Evolutionary conservation across 1,284 basidiomycete species (phyloP).

Genomic region (Neonothopanus nambi): DNA sequence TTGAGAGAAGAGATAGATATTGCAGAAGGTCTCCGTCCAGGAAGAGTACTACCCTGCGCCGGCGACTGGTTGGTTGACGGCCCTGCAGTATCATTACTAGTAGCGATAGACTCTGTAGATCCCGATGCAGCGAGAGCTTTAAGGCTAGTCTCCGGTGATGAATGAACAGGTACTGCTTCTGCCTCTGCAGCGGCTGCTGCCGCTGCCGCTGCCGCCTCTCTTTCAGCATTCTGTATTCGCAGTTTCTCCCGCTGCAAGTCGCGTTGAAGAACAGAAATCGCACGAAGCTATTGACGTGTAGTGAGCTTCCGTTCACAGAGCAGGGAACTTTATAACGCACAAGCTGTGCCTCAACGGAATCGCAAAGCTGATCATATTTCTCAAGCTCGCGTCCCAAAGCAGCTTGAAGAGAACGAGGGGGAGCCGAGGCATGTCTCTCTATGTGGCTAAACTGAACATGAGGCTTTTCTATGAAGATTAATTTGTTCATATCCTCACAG

Average conservation of each 20-base stretch:
- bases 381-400: slow-evolving; percentile 71
- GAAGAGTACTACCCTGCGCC: slow-evolving; percentile 22
- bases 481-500: slow-evolving; percentile 44
- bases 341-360: slow-evolving; percentile 68
- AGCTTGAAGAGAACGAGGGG: slow-evolving; percentile 61
- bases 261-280: slow-evolving; percentile 68
- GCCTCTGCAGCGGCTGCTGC: slow-evolving; percentile 21
- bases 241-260: slow-evolving; percentile 63
- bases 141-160: slow-evolving; percentile 13
- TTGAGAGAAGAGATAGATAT: slow-evolving; percentile 78
- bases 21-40: slow-evolving; percentile 62
- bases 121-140: slow-evolving; percentile 8
- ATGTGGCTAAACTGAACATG: slow-evolving; percentile 30
- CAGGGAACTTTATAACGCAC: slow-evolving; percentile 37
- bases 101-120: slow-evolving; percentile 2
- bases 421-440: slow-evolving; percentile 58
- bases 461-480: background rate
- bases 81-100: slow-evolving; percentile 26
- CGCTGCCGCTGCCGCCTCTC: slow-evolving; percentile 31
- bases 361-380: slow-evolving; percentile 75
- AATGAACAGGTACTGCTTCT: slow-evolving; percentile 24
- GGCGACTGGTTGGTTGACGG: slow-evolving; percentile 29
- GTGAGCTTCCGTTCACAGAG: slow-evolving; percentile 8
- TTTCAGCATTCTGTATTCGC: slow-evolving; percentile 48
- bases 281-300: slow-evolving; percentile 54